Conservation (phyloP, 805 yeast species). For the Maudiozyma pseudohumilis region DNA sequence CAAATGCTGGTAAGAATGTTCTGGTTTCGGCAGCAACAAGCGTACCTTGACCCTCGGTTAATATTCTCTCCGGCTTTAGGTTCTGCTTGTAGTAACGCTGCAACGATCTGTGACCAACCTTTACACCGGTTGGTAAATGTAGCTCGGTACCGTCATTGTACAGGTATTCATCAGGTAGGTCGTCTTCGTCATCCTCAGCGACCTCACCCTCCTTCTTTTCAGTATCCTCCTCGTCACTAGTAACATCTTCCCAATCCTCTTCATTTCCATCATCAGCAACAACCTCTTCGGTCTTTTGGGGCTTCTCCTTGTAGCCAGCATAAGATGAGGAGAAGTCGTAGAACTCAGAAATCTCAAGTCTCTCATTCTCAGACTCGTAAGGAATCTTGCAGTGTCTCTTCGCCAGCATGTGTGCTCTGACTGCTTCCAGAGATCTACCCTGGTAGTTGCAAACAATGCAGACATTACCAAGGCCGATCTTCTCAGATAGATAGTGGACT, state of each 20-base stretch:
- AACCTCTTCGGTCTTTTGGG: not conserved
- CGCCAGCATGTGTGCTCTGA: slow-evolving; percentile 79
- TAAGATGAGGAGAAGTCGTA: slow-evolving; percentile 83
- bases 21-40: slow-evolving; percentile 79
- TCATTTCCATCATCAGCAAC: slow-evolving; percentile 25
- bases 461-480: slow-evolving; percentile 83
- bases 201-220: slow-evolving; percentile 2
- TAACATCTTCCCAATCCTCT: slow-evolving; percentile 7
- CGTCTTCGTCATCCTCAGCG: slow-evolving; percentile 18
- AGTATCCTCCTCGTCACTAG: slow-evolving; percentile 14
- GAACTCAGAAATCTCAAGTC: slow-evolving; percentile 79
- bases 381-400: slow-evolving; percentile 88
- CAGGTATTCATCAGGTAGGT: slow-evolving; percentile 32
- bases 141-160: slow-evolving; percentile 61
- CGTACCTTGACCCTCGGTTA: slow-evolving; percentile 74
- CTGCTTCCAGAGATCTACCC: slow-evolving; percentile 77
- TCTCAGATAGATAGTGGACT: slow-evolving; percentile 72
- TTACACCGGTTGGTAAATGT: slow-evolving; percentile 72
- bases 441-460: slow-evolving; percentile 80
- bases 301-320: slow-evolving; percentile 11
- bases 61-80: slow-evolving; percentile 44
- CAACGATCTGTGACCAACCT: slow-evolving; percentile 79
- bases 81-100: slow-evolving; percentile 73
- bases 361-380: slow-evolving; percentile 75
- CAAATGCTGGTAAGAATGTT: slow-evolving; percentile 30